Base-by-base conservation (phyloP, 768 basidiomycete species). In the Tulasnella sp. region DNA sequence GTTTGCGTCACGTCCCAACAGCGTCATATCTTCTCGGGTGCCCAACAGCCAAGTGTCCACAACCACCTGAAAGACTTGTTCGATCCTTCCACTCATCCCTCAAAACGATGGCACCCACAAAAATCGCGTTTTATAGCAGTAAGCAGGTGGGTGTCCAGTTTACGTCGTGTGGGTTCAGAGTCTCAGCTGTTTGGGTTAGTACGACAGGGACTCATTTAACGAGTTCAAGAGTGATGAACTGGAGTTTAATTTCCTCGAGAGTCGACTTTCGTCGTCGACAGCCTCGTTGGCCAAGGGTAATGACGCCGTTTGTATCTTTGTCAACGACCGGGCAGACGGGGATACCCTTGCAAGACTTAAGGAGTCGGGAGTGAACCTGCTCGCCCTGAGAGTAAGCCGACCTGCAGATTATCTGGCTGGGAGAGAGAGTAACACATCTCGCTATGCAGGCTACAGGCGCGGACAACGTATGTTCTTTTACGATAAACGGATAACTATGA, bases 291-390 rank as follows among this genome's bases (percentile, higher is more conserved):
- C 58, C 1, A 36, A 37, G n/a, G 58, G 43, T 15, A 49, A 56
- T 37, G 59, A 63, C 27, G 59, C 59, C 8, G 58, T 63, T 14
- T 62, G 58, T 48, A 37, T 57, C 36, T 62, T 63, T 49, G 63
- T 63, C 3, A 63, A 63, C 51, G 63, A 63, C 37, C 34, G 34
- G n/a, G 53, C 45, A 25, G 49, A 52, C 43, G 61, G 48, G 6
- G 51, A 49, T 21, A 57, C 50, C 27, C 37, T 62, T 14, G 42
- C 60, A 29, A 42, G 23, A 27, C 37, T 63, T 17, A 32, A 57
- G 32, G 41, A 57, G 21, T 23, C 45, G 14, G 55, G 58, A n/a
- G 53, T 63, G 3, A 57, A 58, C 17, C 37, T 41, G 15, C 41
- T 63, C 21, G 63, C 61, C 14, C 29, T 63, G 19, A 36, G 60